These are phyloP conservation scores for Lepidopterella palustris DNA, from an alignment of 495 filamentous ascomycete genomes.

Conservation along the genomic window DNA sequence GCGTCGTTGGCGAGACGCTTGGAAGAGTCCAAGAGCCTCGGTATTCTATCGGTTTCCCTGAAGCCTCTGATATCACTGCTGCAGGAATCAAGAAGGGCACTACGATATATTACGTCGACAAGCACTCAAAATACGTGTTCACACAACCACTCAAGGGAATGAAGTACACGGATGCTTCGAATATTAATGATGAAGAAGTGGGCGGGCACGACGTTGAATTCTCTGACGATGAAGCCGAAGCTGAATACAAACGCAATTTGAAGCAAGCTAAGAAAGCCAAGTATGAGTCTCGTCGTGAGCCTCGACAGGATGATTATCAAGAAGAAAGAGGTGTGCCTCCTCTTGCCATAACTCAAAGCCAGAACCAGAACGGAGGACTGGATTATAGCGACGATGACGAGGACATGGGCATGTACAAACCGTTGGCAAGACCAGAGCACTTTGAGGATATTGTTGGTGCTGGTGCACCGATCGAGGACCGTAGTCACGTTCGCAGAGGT, in stretches of 20 bases:
- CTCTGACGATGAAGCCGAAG: slow-evolving; percentile 91
- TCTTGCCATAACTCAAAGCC: neutral
- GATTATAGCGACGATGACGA: slow-evolving; percentile 29
- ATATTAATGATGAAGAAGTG: slow-evolving; percentile 90
- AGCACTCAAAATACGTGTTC: slow-evolving; percentile 72
- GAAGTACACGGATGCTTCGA: slow-evolving; percentile 89
- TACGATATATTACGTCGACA: slow-evolving; percentile 67
- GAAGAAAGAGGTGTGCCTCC: slow-evolving; percentile 36
- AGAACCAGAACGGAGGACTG: slow-evolving; percentile 6
- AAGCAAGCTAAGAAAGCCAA: slow-evolving; percentile 37
- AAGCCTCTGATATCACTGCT: slow-evolving; percentile 56
- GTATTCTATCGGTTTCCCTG: slow-evolving; percentile 69
- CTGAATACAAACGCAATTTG: slow-evolving; percentile 59
- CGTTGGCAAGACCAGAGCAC: slow-evolving; percentile 27
- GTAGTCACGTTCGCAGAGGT: slow-evolving; percentile 26
- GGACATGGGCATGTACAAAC: slow-evolving; percentile 30
- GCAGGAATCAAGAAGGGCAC: slow-evolving; percentile 58
- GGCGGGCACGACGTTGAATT: slow-evolving; percentile 82
- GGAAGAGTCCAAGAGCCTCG: slow-evolving; percentile 75
- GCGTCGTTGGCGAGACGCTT: slow-evolving; percentile 71
- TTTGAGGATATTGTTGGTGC: slow-evolving; percentile 23
- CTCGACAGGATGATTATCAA: slow-evolving; percentile 51
- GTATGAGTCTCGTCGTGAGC: neutral
- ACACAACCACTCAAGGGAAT: slow-evolving; percentile 67
- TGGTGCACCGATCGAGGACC: slow-evolving; percentile 25